Conservation (phyloP, 2,329 filamentous ascomycete species). For the Plenodomus tracheiphilus region DNA sequence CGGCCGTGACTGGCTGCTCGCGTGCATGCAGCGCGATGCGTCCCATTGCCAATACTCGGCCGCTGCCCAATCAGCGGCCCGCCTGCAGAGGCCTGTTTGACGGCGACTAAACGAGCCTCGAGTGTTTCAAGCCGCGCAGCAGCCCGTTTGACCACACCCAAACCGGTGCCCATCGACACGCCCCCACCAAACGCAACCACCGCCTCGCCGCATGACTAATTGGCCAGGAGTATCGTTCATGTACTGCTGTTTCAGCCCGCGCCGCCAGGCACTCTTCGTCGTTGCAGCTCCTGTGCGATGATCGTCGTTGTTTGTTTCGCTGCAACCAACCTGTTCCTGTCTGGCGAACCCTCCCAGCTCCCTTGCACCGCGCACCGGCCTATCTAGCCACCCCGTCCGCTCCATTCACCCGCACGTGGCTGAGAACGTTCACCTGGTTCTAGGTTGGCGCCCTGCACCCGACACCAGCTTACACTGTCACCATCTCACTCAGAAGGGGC, state of each 20-base stretch:
- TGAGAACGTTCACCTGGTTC: constrained; percentile 6
- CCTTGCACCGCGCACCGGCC: background rate
- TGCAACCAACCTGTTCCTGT: background rate
- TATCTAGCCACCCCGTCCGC: background rate
- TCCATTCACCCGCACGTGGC: constrained; percentile 16
- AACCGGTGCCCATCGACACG: constrained; percentile 18
- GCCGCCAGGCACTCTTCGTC: constrained; percentile 2
- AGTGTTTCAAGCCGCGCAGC: constrained; percentile 34
- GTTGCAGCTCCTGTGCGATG: background rate
- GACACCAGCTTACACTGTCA: background rate
- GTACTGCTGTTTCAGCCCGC: constrained; percentile 22
- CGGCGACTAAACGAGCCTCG: constrained; percentile 19
- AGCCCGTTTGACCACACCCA: constrained; percentile 34
- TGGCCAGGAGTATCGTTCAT: constrained; percentile 19
- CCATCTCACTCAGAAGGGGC: background rate
- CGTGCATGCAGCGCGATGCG: constrained; percentile 15
- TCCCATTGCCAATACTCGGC: constrained; percentile 35
- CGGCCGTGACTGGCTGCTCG: constrained; percentile 8
- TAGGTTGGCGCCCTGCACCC: background rate
- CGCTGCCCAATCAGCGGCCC: constrained; percentile 25
- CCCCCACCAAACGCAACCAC: constrained; percentile 8
- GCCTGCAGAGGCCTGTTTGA: constrained; percentile 16
- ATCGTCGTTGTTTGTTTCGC: background rate
- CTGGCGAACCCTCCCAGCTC: constrained; percentile 1
- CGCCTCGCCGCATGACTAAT: constrained; percentile 8